Conservation (phyloP, 2,329 filamentous ascomycete species). For the Beauveria pseudobassiana region DNA sequence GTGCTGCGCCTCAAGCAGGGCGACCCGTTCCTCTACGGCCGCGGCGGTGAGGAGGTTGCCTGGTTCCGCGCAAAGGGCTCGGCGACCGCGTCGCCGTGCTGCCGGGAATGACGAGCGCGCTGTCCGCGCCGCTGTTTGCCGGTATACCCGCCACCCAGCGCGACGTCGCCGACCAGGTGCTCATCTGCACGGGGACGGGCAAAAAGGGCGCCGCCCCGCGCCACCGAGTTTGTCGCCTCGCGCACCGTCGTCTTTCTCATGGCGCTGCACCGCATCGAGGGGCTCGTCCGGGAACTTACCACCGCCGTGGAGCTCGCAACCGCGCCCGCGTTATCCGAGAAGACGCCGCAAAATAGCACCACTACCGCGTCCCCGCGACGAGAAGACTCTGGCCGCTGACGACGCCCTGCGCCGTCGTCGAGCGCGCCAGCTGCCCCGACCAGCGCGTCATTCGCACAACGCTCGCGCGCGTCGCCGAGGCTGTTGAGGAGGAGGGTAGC, state of each 20-base stretch:
- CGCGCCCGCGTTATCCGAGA: no score
- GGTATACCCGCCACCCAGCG: conserved; percentile 83
- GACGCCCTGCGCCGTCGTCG: conserved; percentile 89
- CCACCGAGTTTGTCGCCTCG: conserved; percentile 66
- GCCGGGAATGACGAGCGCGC: conserved; percentile 82
- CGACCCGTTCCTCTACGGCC: conserved; percentile 92
- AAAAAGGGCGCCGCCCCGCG: conserved; percentile 74
- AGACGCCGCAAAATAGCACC: no score
- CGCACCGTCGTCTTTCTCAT: conserved; percentile 92
- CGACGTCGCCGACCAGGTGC: conserved; percentile 81
- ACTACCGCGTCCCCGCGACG: conserved; percentile 1
- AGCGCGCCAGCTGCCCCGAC: conserved; percentile 88
- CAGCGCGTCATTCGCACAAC: conserved; percentile 89
- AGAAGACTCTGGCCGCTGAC: conserved; percentile 56
- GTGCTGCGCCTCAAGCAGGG: conserved; percentile 93
- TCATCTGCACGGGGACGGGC: conserved; percentile 95
- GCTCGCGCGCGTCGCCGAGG: conserved; percentile 67
- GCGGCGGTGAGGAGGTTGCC: conserved; percentile 84
- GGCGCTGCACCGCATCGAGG: conserved; percentile 78
- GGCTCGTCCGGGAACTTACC: conserved; percentile 65
- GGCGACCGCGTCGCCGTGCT: conserved; percentile 60
- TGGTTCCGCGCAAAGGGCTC: conserved; percentile 69
- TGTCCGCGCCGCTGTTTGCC: conserved; percentile 83
- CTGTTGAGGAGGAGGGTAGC: conserved; percentile 83
- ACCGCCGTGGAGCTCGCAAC: conserved; percentile 24